A percentile compares a stretch with the other conserved stretches of the same genome.
These are phyloP conservation scores for Sanghuangporus weigelae DNA, from an alignment of 1,284 basidiomycete genomes.

Conservation along the genomic window DNA sequence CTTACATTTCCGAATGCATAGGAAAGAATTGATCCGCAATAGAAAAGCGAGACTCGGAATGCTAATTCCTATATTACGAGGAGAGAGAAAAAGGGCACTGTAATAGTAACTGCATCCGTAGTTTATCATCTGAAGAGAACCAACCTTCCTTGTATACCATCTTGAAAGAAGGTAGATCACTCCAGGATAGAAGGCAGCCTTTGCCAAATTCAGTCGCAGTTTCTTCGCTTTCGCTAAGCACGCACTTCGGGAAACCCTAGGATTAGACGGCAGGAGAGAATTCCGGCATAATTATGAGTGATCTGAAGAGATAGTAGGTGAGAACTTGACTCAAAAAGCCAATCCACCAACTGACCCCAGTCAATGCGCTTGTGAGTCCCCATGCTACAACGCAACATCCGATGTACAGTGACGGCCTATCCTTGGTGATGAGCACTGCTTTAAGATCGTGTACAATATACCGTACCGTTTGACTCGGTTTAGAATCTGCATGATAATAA, in stretches of 20 bases:
- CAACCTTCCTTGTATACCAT: slow-evolving; percentile 21
- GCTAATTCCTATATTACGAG: slow-evolving; percentile 26
- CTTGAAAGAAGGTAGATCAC: slow-evolving; percentile 20
- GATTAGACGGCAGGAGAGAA: slow-evolving; percentile 54
- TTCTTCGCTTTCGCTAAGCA: background rate
- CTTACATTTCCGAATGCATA: slow-evolving; percentile 36
- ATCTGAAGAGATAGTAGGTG: slow-evolving; percentile 31
- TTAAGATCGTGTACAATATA: background rate
- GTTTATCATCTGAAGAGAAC: background rate
- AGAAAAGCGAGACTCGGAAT: slow-evolving; percentile 35
- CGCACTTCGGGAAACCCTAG: slow-evolving; percentile 53
- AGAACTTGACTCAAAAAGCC: slow-evolving; percentile 7
- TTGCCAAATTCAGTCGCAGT: background rate
- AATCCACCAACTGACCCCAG: slow-evolving; percentile 41
- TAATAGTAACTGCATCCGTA: background rate
- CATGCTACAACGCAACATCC: slow-evolving; percentile 56
- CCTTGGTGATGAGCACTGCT: background rate
- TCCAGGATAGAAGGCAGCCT: slow-evolving; percentile 21
- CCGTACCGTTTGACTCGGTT: slow-evolving; percentile 45
- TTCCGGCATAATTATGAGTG: slow-evolving; percentile 49
- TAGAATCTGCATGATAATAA: slow-evolving; percentile 35
- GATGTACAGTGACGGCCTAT: slow-evolving; percentile 58
- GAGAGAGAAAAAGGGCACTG: background rate
- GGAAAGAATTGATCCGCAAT: slow-evolving; percentile 33
- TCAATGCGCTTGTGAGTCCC: slow-evolving; percentile 58